Conservation (phyloP, 441 rosid genomes). For the Macaranga tanarius region DNA sequence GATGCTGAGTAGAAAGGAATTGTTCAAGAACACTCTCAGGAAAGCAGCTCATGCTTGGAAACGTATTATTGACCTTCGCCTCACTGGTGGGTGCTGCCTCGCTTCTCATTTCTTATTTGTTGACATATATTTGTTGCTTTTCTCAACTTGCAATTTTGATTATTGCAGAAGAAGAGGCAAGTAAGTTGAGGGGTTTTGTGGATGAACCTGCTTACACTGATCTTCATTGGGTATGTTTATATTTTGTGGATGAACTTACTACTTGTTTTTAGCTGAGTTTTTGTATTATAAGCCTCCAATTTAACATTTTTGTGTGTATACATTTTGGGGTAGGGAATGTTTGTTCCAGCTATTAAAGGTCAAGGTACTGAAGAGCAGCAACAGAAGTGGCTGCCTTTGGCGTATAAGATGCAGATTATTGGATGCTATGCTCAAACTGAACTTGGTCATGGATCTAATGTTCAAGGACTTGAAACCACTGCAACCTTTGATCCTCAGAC, state of each 20-base stretch:
- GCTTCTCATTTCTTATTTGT: background rate
- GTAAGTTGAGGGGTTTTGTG: slow-evolving; percentile 50
- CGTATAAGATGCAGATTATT: slow-evolving; percentile 92
- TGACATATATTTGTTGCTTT: background rate
- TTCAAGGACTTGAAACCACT: slow-evolving; percentile 96
- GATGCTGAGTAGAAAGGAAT: slow-evolving; percentile 74
- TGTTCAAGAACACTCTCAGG: slow-evolving; percentile 76
- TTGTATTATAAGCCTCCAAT: no score
- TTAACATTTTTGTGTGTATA: background rate
- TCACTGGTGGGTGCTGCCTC: slow-evolving; percentile 46
- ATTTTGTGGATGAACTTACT: background rate
- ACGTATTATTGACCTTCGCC: slow-evolving; percentile 76
- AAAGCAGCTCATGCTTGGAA: slow-evolving; percentile 91
- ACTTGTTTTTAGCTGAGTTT: background rate
- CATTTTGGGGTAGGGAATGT: slow-evolving; percentile 67
- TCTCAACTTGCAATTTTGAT: slow-evolving; percentile 1
- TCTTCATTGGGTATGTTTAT: slow-evolving; percentile 80
- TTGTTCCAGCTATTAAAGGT: slow-evolving; percentile 88
- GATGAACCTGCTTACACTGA: slow-evolving; percentile 85
- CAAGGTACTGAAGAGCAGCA: slow-evolving; percentile 97
- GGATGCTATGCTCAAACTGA: slow-evolving; percentile 99
- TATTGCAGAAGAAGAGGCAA: slow-evolving; percentile 82
- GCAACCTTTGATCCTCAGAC: slow-evolving; percentile 88
- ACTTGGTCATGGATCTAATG: slow-evolving; percentile 98
- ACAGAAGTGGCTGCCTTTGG: slow-evolving; percentile 84